phyloP scores from a whole-genome alignment of 768 basidiomycete genomes.

The Hericium erinaceus region DNA sequence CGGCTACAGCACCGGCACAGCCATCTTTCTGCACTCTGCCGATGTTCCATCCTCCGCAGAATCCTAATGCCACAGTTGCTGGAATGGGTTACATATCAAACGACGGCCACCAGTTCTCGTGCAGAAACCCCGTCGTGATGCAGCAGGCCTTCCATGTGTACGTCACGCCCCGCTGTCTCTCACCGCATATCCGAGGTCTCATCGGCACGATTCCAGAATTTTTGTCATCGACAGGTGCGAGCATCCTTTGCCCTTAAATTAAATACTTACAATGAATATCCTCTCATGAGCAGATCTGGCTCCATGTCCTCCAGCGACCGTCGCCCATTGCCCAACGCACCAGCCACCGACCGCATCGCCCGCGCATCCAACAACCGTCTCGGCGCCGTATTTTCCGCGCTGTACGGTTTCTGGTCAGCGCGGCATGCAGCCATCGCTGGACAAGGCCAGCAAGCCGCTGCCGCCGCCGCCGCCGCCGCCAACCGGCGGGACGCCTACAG shows the following conservation, averaged over 20 bases:
- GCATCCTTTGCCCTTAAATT: neutral
- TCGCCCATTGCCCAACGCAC: slow-evolving; percentile 35
- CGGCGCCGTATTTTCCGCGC: slow-evolving; percentile 49
- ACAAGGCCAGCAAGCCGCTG: slow-evolving; percentile 15
- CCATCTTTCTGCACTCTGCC: slow-evolving; percentile 49
- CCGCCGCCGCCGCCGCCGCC: neutral
- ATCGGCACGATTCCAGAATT: slow-evolving; percentile 24
- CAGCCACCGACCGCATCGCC: slow-evolving; percentile 29
- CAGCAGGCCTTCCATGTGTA: slow-evolving; percentile 55
- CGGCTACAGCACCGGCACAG: slow-evolving; percentile 28
- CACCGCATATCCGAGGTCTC: neutral
- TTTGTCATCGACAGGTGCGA: slow-evolving; percentile 44
- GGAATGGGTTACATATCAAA: slow-evolving; percentile 41
- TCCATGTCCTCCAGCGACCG: slow-evolving; percentile 40
- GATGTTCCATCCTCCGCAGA: slow-evolving; percentile 37
- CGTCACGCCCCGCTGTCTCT: slow-evolving; percentile 14
- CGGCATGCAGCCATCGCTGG: slow-evolving; percentile 29
- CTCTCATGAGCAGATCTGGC: slow-evolving; percentile 30
- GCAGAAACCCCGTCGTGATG: slow-evolving; percentile 42
- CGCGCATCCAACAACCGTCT: slow-evolving; percentile 36
- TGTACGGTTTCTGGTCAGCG: slow-evolving; percentile 48
- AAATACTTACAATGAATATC: neutral
- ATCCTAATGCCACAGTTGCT: slow-evolving; percentile 18
- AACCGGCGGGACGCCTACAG: slow-evolving; percentile 46
- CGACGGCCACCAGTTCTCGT: slow-evolving; percentile 48